Evolutionary conservation across 2,329 filamentous ascomycete genomes (phyloP), one percentile per base, ranked within the genome.

Genomic region (Paracoccidioides lutzii): DNA sequence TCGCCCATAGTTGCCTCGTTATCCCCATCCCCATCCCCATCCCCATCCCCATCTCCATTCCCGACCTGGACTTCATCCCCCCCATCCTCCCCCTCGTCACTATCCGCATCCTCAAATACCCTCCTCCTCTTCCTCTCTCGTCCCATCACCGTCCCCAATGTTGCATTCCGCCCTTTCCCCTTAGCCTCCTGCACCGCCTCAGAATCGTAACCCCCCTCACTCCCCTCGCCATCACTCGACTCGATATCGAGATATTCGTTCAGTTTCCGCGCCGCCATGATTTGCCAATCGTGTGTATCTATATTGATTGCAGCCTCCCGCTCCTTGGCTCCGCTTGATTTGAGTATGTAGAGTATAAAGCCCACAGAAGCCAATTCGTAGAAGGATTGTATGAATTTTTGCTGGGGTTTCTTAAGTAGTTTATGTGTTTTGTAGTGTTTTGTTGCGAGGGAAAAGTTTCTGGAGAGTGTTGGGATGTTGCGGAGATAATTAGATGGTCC

Each of bases 121-220:
- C 81, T 85, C 63, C 66, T 85, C 38, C 79, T 80, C 10, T 82
- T 82, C 5, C 74, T 76, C 15, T 79, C 81, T 1, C 52, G 33
- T n/a, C 33, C 28, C 14, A 30, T 4, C 3, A 22, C 67, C 70
- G 44, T 63, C 61, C 41, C 61, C 59, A 28, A 48, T 58, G 48
- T 46, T 10, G 46, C 35, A 44, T 44, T 15, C 57, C 51, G 22
- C 33, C 30, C 12, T 54, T 42, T 44, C 3, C 66, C 67, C 63
- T 74, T 75, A 53, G 65, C 70, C 52, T 73, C 65, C 57, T 70
- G 66, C 22, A 63, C 71, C 5, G 69, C 72, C 58, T 75, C 73
- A 43, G 73, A 75, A 58, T 75, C 71, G 55, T 76, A 76, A 58
- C 73, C 73, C 14, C 61, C 61, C 41, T 73, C 72, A 54, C 63